A percentile compares a stretch with the other conserved stretches of the same genome.
Conservation (phyloP, 2,329 filamentous ascomycete genomes). For the Didymosphaeria variabile region DNA sequence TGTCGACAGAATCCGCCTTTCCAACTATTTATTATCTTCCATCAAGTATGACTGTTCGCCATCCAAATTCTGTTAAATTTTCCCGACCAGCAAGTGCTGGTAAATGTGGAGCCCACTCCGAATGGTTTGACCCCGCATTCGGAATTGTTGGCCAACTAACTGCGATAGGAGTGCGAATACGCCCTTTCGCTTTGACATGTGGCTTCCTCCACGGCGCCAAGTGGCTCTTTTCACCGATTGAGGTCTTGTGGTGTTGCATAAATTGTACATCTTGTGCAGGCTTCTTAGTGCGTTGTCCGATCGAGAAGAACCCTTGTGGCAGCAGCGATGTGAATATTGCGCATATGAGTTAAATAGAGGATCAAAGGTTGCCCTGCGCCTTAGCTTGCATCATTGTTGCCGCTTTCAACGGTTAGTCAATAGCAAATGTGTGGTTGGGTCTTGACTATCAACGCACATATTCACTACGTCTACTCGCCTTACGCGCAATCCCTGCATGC, state of each 20-base stretch:
- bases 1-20: not conserved
- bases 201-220: not conserved
- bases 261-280: not conserved
- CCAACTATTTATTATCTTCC: constrained; percentile 3
- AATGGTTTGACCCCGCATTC: constrained; percentile 8
- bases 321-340: not conserved
- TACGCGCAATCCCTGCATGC: not conserved
- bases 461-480: not conserved
- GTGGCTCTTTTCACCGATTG: not conserved
- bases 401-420: constrained; percentile 2
- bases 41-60: constrained; percentile 5
- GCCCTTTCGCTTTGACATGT: constrained; percentile 7
- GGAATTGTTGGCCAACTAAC: constrained; percentile 11
- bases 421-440: not conserved
- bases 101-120: constrained; percentile 9
- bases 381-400: not conserved
- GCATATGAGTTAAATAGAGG: not conserved
- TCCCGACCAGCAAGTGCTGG: not conserved
- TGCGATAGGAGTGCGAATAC: constrained; percentile 11
- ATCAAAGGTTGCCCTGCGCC: not conserved
- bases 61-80: constrained; percentile 1
- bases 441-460: not conserved
- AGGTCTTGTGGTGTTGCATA: not conserved
- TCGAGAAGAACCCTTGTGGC: not conserved
- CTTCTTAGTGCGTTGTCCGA: not conserved